These are phyloP conservation scores for Mycena polygramma DNA, from an alignment of 768 basidiomycete genomes.

Conservation along the genomic window DNA sequence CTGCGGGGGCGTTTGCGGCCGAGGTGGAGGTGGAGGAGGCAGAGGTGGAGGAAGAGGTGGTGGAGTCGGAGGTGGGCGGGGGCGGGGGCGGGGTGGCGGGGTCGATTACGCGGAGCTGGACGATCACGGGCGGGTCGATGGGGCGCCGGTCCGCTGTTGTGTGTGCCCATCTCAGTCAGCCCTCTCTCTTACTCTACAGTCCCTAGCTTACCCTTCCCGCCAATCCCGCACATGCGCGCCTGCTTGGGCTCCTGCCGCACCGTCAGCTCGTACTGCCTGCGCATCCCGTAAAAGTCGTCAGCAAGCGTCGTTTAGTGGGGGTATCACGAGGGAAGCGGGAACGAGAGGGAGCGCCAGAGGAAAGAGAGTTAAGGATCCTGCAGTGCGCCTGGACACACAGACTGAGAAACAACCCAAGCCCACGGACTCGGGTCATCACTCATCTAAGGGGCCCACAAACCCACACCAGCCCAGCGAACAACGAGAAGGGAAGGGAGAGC, in stretches of 20 bases:
- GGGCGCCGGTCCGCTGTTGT: slow-evolving; percentile 89
- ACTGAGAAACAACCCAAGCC: slow-evolving; percentile 41
- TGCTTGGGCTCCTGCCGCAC: slow-evolving; percentile 95
- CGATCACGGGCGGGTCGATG: slow-evolving; percentile 96
- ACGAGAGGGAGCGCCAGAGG: not conserved
- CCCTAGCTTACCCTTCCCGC: slow-evolving; percentile 69
- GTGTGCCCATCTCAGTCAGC: no score
- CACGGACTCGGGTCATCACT: slow-evolving; percentile 47
- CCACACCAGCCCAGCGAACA: not conserved
- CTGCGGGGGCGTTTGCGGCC: no score
- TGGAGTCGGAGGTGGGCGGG: not conserved
- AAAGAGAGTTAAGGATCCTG: no score
- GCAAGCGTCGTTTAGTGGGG: slow-evolving; percentile 10
- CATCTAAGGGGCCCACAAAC: not conserved
- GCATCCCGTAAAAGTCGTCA: slow-evolving; percentile 31
- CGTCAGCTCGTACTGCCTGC: slow-evolving; percentile 86
- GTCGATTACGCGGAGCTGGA: slow-evolving; percentile 92
- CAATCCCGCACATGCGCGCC: slow-evolving; percentile 91
- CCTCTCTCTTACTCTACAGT: no score
- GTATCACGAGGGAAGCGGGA: slow-evolving; percentile 26
- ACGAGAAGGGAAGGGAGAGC: no score
- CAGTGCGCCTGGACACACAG: no score
- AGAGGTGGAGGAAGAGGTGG: no score
- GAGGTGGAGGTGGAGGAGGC: slow-evolving; percentile 20
- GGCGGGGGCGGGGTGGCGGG: slow-evolving; percentile 44